A percentile compares a stretch with the other conserved stretches of the same genome.
Evolutionary conservation across 305 asterid species (phyloP).

Genomic region (Fraxinus greggii): DNA sequence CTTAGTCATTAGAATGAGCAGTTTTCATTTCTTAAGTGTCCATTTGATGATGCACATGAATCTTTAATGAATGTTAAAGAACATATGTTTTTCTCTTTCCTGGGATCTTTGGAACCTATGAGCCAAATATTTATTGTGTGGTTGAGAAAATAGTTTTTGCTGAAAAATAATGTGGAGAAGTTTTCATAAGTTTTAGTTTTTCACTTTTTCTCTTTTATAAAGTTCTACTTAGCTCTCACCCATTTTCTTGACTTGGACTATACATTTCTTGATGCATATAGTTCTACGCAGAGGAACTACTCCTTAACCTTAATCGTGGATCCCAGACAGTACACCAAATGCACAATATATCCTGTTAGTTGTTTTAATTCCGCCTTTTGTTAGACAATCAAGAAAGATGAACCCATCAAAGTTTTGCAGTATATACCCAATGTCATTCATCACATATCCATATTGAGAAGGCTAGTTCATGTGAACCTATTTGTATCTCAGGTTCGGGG

Average conservation of each 20-base stretch:
- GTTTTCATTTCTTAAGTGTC: not conserved
- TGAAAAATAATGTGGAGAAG: not conserved
- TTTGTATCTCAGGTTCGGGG: slow-evolving; percentile 50
- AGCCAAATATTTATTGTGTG: not conserved
- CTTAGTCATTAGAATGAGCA: not conserved
- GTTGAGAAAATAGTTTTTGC: not conserved
- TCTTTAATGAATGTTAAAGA: not conserved
- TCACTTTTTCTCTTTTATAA: not conserved
- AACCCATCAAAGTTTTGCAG: not conserved
- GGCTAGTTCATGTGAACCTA: slow-evolving; percentile 4
- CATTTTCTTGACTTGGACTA: not conserved
- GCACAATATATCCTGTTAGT: not conserved
- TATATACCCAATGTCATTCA: not conserved
- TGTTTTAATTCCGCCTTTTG: not conserved
- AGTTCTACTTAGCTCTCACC: not conserved
- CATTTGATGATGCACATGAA: not conserved
- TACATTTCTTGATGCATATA: not conserved
- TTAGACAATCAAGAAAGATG: not conserved
- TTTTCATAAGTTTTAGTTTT: not conserved
- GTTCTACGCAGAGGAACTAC: slow-evolving; percentile 1
- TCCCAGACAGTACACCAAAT: slow-evolving; percentile 18
- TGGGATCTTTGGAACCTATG: not conserved
- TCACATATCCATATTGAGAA: not conserved
- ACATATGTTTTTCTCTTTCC: not conserved
- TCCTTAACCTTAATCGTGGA: not conserved